Conservation (phyloP, 108 stramenopile species). For the Aurantiochytrium sp. region DNA sequence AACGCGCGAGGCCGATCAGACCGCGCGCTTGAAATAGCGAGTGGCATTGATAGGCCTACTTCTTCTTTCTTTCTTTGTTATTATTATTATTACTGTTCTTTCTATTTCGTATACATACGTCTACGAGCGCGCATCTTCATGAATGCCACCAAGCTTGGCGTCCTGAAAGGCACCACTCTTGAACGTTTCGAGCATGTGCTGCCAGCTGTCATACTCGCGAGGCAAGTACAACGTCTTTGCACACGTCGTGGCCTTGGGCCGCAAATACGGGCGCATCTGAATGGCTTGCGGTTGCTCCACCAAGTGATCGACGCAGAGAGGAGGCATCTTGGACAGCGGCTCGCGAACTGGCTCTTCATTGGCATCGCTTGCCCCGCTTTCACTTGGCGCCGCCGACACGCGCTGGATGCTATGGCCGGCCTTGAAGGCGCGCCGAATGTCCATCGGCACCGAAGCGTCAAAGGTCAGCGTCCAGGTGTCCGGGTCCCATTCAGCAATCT, state of each 20-base stretch:
- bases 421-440: not conserved
- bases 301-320: not conserved
- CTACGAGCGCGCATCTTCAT: not conserved
- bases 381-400: not conserved
- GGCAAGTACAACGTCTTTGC: not conserved
- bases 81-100: too few species aligned
- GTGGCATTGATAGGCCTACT: too few species aligned
- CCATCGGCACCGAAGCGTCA: not conserved
- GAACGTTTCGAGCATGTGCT: conserved; percentile 1
- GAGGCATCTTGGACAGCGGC: not conserved
- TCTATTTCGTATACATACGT: too few species aligned
- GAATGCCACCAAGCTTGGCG: conserved; percentile 4
- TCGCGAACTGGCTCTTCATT: not conserved
- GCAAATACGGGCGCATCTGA: not conserved
- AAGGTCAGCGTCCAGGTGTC: not conserved
- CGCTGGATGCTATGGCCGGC: not conserved
- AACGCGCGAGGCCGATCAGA: too few species aligned
- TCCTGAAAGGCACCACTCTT: not conserved
- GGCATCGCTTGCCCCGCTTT: too few species aligned
- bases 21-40: too few species aligned
- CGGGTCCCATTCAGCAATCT: not conserved
- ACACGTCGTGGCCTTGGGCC: conserved; percentile 3
- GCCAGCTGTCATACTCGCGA: not conserved
- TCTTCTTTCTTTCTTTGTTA: too few species aligned
- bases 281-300: conserved; percentile 6